Evolutionary conservation across 2,329 filamentous ascomycete species (phyloP).

Genomic region (Didymellaceae sp.): DNA sequence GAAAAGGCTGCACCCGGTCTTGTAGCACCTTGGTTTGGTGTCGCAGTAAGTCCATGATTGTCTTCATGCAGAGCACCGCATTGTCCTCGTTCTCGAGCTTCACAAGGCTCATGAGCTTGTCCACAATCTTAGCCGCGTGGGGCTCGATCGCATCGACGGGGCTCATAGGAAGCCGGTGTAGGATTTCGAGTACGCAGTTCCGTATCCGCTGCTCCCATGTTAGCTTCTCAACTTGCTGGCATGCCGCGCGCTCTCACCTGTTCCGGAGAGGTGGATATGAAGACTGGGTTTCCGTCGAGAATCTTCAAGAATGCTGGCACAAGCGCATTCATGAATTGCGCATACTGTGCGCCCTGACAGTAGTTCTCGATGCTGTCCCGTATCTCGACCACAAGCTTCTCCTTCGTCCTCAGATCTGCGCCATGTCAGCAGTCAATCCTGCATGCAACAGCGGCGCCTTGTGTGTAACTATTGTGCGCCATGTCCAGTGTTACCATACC

Average conservation of each 20-base stretch:
- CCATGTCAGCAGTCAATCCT: slow-evolving; percentile 26
- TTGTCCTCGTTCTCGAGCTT: slow-evolving; percentile 97
- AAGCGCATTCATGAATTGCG: slow-evolving; percentile 81
- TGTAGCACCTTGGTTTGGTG: slow-evolving; percentile 84
- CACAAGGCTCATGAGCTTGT: slow-evolving; percentile 87
- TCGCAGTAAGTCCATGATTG: slow-evolving; percentile 93
- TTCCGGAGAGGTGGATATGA: slow-evolving; percentile 87
- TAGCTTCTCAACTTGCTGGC: slow-evolving; percentile 17
- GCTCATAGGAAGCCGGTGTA: slow-evolving; percentile 81
- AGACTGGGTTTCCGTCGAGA: slow-evolving; percentile 83
- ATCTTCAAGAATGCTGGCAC: slow-evolving; percentile 90
- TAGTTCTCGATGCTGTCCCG: slow-evolving; percentile 93
- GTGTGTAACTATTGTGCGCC: not conserved
- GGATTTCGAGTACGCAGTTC: slow-evolving; percentile 90
- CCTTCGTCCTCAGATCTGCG: slow-evolving; percentile 79
- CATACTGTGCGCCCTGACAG: slow-evolving; percentile 77
- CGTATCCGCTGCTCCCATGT: slow-evolving; percentile 70
- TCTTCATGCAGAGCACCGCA: slow-evolving; percentile 97
- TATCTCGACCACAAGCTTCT: slow-evolving; percentile 81
- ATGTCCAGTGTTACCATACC: slow-evolving; percentile 32
- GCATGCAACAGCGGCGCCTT: slow-evolving; percentile 4
- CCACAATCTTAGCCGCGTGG: slow-evolving; percentile 86
- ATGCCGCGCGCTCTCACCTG: slow-evolving; percentile 66
- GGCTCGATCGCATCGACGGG: slow-evolving; percentile 83
- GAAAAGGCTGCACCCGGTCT: slow-evolving; percentile 86